Conservation (phyloP, 1,284 basidiomycete species). For the Hortiboletus rubellus region DNA sequence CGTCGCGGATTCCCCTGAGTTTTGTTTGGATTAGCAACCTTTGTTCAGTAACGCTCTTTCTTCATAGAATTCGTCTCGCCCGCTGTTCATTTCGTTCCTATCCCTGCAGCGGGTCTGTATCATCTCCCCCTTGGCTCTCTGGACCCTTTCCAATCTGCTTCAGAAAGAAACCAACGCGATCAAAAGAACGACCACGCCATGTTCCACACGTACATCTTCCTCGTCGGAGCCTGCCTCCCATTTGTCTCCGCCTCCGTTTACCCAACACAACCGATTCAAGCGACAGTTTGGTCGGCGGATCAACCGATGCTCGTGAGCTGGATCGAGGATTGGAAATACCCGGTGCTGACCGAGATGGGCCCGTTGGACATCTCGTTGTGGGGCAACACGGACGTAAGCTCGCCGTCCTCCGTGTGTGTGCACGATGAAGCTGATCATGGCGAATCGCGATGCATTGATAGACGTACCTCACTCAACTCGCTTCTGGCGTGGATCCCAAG, state of each 20-base stretch:
- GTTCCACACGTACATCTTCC: constrained; percentile 8
- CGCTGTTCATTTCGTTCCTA: background rate
- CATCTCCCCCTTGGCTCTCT: background rate
- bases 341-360: constrained; percentile 42
- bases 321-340: constrained; percentile 46
- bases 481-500: constrained; percentile 37
- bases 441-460: constrained; percentile 18
- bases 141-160: background rate
- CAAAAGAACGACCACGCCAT: constrained; percentile 9
- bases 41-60: background rate
- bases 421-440: constrained; percentile 7
- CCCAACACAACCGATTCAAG: constrained; percentile 48
- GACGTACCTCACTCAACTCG: constrained; percentile 38
- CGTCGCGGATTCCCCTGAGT: constrained; percentile 7
- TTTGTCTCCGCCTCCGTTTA: constrained; percentile 39
- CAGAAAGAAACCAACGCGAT: background rate
- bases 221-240: constrained; percentile 7
- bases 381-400: constrained; percentile 40
- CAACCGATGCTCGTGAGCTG: constrained; percentile 43
- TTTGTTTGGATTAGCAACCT: background rate
- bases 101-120: constrained; percentile 31
- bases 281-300: constrained; percentile 45
- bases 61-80: constrained; percentile 7
- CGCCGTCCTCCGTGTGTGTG: background rate
- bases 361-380: constrained; percentile 45